Evolutionary conservation across 2,329 filamentous ascomycete species (phyloP).

Genomic region (Penicillium sp.): DNA sequence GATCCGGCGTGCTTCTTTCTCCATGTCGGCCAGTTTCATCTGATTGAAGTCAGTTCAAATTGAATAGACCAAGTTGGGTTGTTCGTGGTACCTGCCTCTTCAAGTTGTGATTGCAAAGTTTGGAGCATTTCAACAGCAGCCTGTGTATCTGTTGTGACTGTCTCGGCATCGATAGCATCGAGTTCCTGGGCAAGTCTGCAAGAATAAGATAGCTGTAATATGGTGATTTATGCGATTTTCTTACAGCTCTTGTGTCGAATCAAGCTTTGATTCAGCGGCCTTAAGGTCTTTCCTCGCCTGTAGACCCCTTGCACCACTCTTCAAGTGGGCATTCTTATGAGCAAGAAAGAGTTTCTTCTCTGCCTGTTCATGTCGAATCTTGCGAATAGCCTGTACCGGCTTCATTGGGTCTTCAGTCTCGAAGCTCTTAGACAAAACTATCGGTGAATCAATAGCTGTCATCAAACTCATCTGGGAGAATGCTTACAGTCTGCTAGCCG

Average conservation of each 20-base stretch:
- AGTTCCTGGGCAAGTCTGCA: slow-evolving; percentile 52
- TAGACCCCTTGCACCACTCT: slow-evolving; percentile 74
- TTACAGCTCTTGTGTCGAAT: slow-evolving; percentile 57
- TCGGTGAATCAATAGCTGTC: background rate
- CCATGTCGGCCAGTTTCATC: slow-evolving; percentile 62
- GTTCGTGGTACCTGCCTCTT: slow-evolving; percentile 51
- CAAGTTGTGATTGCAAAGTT: slow-evolving; percentile 67
- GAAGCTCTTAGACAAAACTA: slow-evolving; percentile 61
- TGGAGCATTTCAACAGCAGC: slow-evolving; percentile 69
- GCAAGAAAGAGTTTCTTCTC: slow-evolving; percentile 66
- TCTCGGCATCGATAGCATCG: slow-evolving; percentile 57
- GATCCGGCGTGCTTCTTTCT: slow-evolving; percentile 66
- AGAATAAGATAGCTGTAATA: background rate
- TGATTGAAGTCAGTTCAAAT: slow-evolving; percentile 19
- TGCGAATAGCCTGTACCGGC: slow-evolving; percentile 62
- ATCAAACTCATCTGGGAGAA: background rate
- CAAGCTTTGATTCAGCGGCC: slow-evolving; percentile 66
- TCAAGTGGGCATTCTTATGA: slow-evolving; percentile 70
- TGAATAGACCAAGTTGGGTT: background rate
- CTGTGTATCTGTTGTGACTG: slow-evolving; percentile 65
- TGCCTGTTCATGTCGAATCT: slow-evolving; percentile 63
- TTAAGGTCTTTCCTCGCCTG: slow-evolving; percentile 74
- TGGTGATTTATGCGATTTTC: slow-evolving; percentile 13
- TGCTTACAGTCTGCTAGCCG: slow-evolving; percentile 61
- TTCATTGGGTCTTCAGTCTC: slow-evolving; percentile 59